Evolutionary conservation across 2,329 filamentous ascomycete genomes (phyloP), one percentile per base, ranked within the genome.

Genomic region (Penicillium sp.): DNA sequence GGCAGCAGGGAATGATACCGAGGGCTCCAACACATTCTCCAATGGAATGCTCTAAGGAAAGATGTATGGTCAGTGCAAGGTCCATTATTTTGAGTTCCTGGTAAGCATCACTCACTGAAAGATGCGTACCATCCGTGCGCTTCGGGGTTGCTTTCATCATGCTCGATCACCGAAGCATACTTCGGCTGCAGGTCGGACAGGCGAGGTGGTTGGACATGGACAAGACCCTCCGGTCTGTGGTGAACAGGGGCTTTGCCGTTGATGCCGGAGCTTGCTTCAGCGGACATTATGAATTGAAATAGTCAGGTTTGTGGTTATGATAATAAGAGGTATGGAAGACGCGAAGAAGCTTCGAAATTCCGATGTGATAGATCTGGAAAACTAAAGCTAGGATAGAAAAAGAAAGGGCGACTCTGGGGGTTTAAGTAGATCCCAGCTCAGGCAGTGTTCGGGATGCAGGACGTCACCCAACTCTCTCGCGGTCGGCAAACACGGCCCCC

Each of bases 1-100:
- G 81, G 77, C 93, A 96, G 87, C 93, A 96, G 5, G 95, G 95
- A 69, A 98, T 85, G 19, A 95, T 93, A 55, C 95, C 95, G 23
- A 91, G 73, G 50, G 88, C 90, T 69, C 95, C 95, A 58, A 97
- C 84, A 70, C 85, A 82, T 56, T 85, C 76, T 67, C 95, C 95
- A 7, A 98, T 81, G 17, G 82, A 78, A 76, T 94, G 91, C 78
- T 96, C 87, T 88, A 67, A 69, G 64, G 7, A 41, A 69, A 19
- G 5, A 45, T 35, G 11, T 23, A 51, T 45, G 52, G 44, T 68
- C 50, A 58, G 41, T 54, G 23, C 45, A 30, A 41, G 48, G 19
- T 30, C 5, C 15, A 17, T 38, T 17, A n/a, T 3, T 5, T 29
- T 21, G 6, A 15, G 17, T 26, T 44, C 47, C 50, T 45, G 1